Conservation (phyloP, 768 basidiomycete species). For the Amanita polypyramis region DNA sequence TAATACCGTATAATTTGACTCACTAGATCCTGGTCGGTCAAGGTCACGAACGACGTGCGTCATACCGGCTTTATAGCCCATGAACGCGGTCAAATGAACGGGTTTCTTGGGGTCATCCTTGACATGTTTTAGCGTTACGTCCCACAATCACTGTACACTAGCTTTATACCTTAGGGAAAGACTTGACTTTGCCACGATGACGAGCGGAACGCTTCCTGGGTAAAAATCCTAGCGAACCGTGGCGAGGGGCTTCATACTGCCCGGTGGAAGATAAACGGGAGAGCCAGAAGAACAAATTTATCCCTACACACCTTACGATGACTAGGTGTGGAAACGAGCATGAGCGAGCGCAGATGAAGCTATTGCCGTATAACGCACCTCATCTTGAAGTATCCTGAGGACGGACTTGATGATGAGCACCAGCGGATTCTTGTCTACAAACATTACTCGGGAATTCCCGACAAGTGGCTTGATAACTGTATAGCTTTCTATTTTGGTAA, state of each 20-base stretch:
- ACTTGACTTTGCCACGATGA: constrained; percentile 98
- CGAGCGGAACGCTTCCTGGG: constrained; percentile 95
- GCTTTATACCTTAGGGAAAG: constrained; percentile 85
- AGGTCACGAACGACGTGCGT: constrained; percentile 98
- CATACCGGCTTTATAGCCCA: constrained; percentile 99
- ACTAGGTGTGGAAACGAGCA: constrained; percentile 28
- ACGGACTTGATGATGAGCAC: constrained; percentile 22
- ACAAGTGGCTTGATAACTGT: constrained; percentile 29
- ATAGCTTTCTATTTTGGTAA: constrained; percentile 18
- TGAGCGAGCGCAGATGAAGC: constrained; percentile 2
- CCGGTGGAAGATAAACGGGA: constrained; percentile 9
- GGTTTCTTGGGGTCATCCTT: constrained; percentile 99
- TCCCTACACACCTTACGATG: constrained; percentile 69
- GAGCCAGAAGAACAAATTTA: constrained; percentile 6
- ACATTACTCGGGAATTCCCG: constrained; percentile 25
- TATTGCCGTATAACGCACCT: constrained; percentile 32
- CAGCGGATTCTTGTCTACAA: constrained; percentile 17
- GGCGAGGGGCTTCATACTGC: constrained; percentile 98
- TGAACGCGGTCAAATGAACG: constrained; percentile 93
- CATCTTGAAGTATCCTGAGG: constrained; percentile 48
- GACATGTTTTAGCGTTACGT: constrained; percentile 2
- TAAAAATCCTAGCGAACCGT: constrained; percentile 95
- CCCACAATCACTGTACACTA: constrained; percentile 5
- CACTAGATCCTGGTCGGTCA: constrained; percentile 98
- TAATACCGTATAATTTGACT: constrained; percentile 24